These are phyloP conservation scores for Globisporangium carolinianum DNA, from an alignment of 352 stramenopile species.

Conservation along the genomic window DNA sequence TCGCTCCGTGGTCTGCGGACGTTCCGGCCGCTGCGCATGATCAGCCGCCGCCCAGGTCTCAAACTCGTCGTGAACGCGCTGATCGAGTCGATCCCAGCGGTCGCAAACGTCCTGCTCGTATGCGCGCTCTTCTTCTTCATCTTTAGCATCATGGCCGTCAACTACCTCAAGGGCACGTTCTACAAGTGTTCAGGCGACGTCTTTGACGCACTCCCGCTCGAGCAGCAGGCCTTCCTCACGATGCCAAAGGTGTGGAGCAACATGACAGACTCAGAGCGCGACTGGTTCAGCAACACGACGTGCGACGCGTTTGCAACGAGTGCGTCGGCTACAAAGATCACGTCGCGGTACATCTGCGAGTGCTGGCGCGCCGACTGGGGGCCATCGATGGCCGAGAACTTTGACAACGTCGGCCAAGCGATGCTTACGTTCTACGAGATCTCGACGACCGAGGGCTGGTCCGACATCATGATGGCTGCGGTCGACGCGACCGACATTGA, in stretches of 20 bases:
- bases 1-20: constrained; percentile 81
- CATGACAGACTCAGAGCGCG: constrained; percentile 23
- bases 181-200: constrained; percentile 66
- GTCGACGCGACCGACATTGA: constrained; percentile 86
- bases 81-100: constrained; percentile 83
- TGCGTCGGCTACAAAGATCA: constrained; percentile 18
- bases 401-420: constrained; percentile 77
- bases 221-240: constrained; percentile 42
- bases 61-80: constrained; percentile 90
- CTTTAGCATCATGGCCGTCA: constrained; percentile 93
- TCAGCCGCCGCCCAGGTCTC: constrained; percentile 77
- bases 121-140: constrained; percentile 93
- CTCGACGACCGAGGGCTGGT: constrained; percentile 90
- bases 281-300: constrained; percentile 44
- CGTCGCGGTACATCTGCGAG: constrained; percentile 63
- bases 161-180: constrained; percentile 91
- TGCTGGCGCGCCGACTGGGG: constrained; percentile 54
- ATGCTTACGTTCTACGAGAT: constrained; percentile 92
- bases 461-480: constrained; percentile 87
- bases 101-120: constrained; percentile 88
- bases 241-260: constrained; percentile 27
- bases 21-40: constrained; percentile 88
- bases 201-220: constrained; percentile 33
- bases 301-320: constrained; percentile 30
- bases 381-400: constrained; percentile 56